Evolutionary conservation across 345 rosid genomes (phyloP).

Genomic region (Toxicodendron radicans): DNA sequence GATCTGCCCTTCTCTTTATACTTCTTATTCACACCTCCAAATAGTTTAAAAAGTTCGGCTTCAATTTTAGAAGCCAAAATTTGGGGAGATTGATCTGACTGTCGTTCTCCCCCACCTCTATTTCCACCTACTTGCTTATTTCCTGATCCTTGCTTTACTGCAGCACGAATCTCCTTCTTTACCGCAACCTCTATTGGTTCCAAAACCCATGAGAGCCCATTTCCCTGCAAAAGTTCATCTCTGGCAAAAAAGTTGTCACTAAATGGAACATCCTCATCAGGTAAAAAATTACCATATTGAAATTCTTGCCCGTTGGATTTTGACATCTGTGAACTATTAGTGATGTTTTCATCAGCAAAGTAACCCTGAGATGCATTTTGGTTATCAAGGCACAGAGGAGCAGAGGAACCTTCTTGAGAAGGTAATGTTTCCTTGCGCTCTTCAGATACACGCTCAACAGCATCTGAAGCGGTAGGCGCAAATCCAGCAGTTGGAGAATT

Average conservation of each 20-base stretch:
- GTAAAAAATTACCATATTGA: conserved; percentile 42
- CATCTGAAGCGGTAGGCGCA: conserved; percentile 21
- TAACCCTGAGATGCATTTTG: conserved; percentile 24
- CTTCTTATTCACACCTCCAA: conserved; percentile 95
- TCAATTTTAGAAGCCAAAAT: conserved; percentile 66
- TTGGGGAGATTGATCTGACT: conserved; percentile 39
- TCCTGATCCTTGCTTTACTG: conserved; percentile 23
- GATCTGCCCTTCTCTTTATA: conserved; percentile 92
- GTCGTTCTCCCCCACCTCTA: conserved; percentile 13
- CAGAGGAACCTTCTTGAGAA: conserved; percentile 24
- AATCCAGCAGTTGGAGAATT: conserved; percentile 28
- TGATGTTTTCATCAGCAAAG: conserved; percentile 26
- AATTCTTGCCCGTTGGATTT: conserved; percentile 39
- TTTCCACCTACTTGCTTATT: conserved; percentile 18
- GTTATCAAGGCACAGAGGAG: conserved; percentile 21
- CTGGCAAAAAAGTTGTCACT: conserved; percentile 67
- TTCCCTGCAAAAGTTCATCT: conserved; percentile 95
- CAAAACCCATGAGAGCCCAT: conserved; percentile 87
- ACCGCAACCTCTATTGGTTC: conserved; percentile 46
- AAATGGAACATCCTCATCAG: conserved; percentile 62
- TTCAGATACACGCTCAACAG: conserved; percentile 16
- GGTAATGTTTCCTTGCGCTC: conserved; percentile 30
- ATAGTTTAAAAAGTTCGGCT: conserved; percentile 71
- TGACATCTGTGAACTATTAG: conserved; percentile 19
- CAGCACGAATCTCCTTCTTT: conserved; percentile 28